phyloP scores from a whole-genome alignment of 2,329 filamentous ascomycete species.

The Fusarium tanahbumbuense region DNA sequence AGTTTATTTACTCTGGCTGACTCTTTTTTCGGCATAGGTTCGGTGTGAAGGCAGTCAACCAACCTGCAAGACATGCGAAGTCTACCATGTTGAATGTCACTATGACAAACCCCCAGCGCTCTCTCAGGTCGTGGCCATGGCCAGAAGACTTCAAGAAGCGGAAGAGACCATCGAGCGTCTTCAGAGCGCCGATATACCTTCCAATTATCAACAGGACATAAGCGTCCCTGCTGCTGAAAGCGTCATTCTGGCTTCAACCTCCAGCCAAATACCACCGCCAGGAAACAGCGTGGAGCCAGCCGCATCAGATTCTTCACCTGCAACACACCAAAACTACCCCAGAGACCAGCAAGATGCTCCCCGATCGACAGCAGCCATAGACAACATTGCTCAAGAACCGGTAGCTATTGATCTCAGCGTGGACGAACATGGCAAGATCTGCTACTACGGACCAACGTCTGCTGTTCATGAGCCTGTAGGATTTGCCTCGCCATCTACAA shows the following conservation, averaged over 20 bases:
- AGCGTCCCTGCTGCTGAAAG: neutral
- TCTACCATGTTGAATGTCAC: slow-evolving; percentile 12
- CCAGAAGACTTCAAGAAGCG: neutral
- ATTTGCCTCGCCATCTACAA: neutral
- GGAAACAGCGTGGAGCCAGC: neutral
- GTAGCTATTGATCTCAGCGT: slow-evolving; percentile 1
- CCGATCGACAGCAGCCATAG: neutral
- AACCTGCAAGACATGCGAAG: slow-evolving; percentile 14
- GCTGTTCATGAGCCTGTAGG: slow-evolving; percentile 3
- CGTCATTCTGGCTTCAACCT: too few species aligned
- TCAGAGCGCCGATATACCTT: neutral
- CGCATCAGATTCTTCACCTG: neutral
- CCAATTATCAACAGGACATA: neutral
- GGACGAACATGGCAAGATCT: slow-evolving; percentile 10
- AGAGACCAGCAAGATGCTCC: neutral
- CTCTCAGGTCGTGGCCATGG: slow-evolving; percentile 6
- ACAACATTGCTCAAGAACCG: neutral
- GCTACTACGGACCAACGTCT: slow-evolving; percentile 6
- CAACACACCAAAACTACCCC: neutral
- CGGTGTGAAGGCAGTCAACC: slow-evolving; percentile 11
- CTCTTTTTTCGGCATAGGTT: neutral
- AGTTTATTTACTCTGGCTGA: neutral
- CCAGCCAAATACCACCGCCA: neutral
- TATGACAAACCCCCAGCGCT: slow-evolving; percentile 6
- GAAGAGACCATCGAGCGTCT: slow-evolving; percentile 5